Base-by-base conservation (phyloP, 257 asterid genomes). In the Penstemon eatonii region DNA sequence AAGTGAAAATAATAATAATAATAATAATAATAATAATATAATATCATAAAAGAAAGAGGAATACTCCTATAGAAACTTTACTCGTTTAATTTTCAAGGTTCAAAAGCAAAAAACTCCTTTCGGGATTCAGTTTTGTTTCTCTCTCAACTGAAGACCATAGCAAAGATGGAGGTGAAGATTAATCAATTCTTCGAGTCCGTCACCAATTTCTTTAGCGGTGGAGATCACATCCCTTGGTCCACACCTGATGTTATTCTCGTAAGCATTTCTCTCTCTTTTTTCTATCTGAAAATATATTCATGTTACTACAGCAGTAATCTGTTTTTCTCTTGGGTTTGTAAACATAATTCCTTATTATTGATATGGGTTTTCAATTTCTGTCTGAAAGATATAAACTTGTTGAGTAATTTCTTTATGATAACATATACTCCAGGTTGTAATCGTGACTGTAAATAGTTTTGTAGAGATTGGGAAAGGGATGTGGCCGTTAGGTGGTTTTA, bases 141-240 rank as follows among this genome's bases (percentile, higher is more conserved):
- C 33, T 25, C 33, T 43, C 50, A 47, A 62, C 44, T 52, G 47
- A 39, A 56, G 47, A 47, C 61, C 4, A 5, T 36, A n/a, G 46
- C 42, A 57, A 70, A 72, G 36, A 85, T 84, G 88, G 90, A 80
- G 47, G 80, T 73, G 1, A 84, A 78, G 78, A 74, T 88, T 2
- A 69, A 80, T 74, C 72, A 75, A 41, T 89, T 89, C 65, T 76
- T 84, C 57, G 88, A 83, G 15, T 83, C 89, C 9, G 89, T 89
- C 36, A 59, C 86, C 25, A 73, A 63, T 67, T 89, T 89, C 81
- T 83, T 89, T 81, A 76, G 78, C 67, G 91, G 89, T n/a, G 89
- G 93, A 19, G 91, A 89, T 63, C 76, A 73, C 39, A 80, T 89
- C 58, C 93, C 96, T 36, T 84, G 86, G 67, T 62, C 67, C 13